phyloP scores from a whole-genome alignment of 176 grass and related monocot species.

The sorghum (Sorghum bicolor) region Sorghum_bicolor_NCBIv3 NC_012877.2:62336501-62337000 shows the following conservation, averaged over 20 bases:
- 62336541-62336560: constrained; percentile 56
- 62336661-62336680: not conserved
- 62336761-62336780: not conserved
- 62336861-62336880: not conserved
- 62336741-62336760: not conserved
- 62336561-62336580: constrained; percentile 40
- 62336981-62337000: not conserved
- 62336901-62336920: not conserved
- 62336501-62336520: constrained; percentile 59
- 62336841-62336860: not conserved
- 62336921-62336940: not conserved
- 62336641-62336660: no score
- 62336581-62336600: constrained; percentile 67
- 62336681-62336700: not conserved
- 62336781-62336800: not conserved
- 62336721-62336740: not conserved
- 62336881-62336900: not conserved
- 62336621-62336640: not conserved
- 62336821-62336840: not conserved
- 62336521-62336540: constrained; percentile 34
- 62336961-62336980: not conserved
- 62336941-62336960: not conserved
- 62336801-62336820: no score
- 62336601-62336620: constrained; percentile 41
- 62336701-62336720: not conserved